phyloP scores from a whole-genome alignment of 495 filamentous ascomycete genomes.

The Glonium stellatum region DNA sequence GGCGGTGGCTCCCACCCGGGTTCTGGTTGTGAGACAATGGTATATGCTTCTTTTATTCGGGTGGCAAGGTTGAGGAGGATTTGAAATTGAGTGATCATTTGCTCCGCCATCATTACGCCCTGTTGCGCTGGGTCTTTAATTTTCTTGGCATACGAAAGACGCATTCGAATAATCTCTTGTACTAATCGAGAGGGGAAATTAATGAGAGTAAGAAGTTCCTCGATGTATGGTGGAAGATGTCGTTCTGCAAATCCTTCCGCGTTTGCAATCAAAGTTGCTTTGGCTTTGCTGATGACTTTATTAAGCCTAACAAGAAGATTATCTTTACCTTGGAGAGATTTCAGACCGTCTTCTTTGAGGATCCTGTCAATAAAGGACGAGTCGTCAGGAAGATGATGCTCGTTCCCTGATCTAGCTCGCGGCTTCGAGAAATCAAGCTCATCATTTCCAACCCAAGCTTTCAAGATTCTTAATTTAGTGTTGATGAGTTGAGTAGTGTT shows the following conservation, averaged over 20 bases:
- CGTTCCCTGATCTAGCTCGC: slow-evolving; percentile 35
- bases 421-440: slow-evolving; percentile 81
- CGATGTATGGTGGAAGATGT: slow-evolving; percentile 93
- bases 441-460: slow-evolving; percentile 93
- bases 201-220: slow-evolving; percentile 89
- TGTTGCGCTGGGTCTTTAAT: slow-evolving; percentile 87
- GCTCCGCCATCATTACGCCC: slow-evolving; percentile 83
- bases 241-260: slow-evolving; percentile 78
- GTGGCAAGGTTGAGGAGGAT: slow-evolving; percentile 86
- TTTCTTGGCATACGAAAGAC: slow-evolving; percentile 83
- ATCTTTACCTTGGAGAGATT: slow-evolving; percentile 75
- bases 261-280: slow-evolving; percentile 82
- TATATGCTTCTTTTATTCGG: slow-evolving; percentile 83
- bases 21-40: slow-evolving; percentile 74
- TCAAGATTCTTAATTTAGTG: slow-evolving; percentile 81
- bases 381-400: slow-evolving; percentile 68
- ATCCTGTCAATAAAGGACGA: slow-evolving; percentile 92
- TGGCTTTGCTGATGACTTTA: slow-evolving; percentile 84
- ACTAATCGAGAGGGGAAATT: slow-evolving; percentile 94
- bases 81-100: slow-evolving; percentile 95
- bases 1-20: slow-evolving; percentile 91
- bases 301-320: slow-evolving; percentile 82
- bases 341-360: slow-evolving; percentile 93
- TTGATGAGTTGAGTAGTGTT: slow-evolving; percentile 98
- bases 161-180: slow-evolving; percentile 90